Evolutionary conservation across 805 yeast genomes (phyloP), one percentile per base, ranked within the genome.

Genomic region (Candida tibetensis): DNA sequence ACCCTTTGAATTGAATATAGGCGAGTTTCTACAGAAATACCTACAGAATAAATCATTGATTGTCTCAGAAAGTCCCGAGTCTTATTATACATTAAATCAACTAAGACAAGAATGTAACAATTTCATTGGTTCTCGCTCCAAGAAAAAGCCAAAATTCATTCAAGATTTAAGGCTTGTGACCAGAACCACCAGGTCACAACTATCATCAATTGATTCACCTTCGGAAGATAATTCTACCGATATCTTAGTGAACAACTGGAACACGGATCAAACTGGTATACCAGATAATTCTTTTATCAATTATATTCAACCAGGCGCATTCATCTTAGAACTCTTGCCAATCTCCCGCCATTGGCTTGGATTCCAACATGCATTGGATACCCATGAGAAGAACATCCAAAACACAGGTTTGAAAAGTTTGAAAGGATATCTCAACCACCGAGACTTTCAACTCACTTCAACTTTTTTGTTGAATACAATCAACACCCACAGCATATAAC

Each of bases 1-100:
- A 21, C 67, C 71, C 2, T 65, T 60, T 39, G 80, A 74, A 43
- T 44, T 53, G n/a, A 58, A 64, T 39, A 48, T 66, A 4, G 66
- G 70, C 0, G 16, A 41, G 2, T 39, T 45, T 18, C 30, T 63
- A 22, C 28, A 21, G 17, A 14, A 42, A 2, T 38, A 46, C 18
- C 31, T 63, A 26, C 28, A 21, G 17, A 16, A 12, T n/a, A 13
- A n/a, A 8, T 19, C 16, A 9, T 7, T 7, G 7, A 7, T 5
- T 18, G 13, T 26, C 12, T 22, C 23, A 29, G 33, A 36, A 4
- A 17, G n/a, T 1, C 32, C 27, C 8, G 9, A 28, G 3, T 21
- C 10, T 8, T 28, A 9, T 13, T 36, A 23, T 18, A 27, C 42
- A 6, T 36, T 25, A 22, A 53, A 51, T 34, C 25, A 38, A 10